Evolutionary conservation across 1,284 basidiomycete genomes (phyloP).

Genomic region (Naganishia cerealis): DNA sequence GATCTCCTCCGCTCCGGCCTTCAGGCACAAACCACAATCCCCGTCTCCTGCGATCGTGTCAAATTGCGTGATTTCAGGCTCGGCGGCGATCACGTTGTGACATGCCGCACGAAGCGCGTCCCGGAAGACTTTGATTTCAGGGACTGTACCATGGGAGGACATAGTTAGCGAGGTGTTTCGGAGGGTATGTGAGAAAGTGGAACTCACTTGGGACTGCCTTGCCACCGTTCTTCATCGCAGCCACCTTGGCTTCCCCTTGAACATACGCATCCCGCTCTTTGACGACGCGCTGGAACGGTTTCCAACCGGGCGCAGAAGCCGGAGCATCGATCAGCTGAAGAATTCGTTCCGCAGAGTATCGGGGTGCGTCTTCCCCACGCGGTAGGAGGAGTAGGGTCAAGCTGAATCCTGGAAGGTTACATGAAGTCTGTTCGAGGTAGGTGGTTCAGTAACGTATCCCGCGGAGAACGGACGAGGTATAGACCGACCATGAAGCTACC

Average conservation of each 20-base stretch:
- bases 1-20: constrained; percentile 62
- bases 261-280: constrained; percentile 22
- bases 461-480: not conserved
- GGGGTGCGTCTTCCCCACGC: constrained; percentile 49
- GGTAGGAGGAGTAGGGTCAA: constrained; percentile 82
- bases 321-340: constrained; percentile 75
- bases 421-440: constrained; percentile 64
- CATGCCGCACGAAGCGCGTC: constrained; percentile 66
- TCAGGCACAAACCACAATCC: constrained; percentile 78
- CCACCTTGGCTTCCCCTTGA: constrained; percentile 31
- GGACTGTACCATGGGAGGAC: constrained; percentile 6
- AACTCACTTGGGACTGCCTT: constrained; percentile 45
- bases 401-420: constrained; percentile 94
- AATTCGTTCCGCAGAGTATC: constrained; percentile 58
- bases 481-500: constrained; percentile 77
- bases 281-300: constrained; percentile 52
- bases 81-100: constrained; percentile 69
- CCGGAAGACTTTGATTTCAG: constrained; percentile 57
- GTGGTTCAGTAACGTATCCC: not conserved
- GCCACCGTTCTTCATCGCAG: constrained; percentile 38
- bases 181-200: not conserved
- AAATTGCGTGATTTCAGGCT: constrained; percentile 83
- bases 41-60: constrained; percentile 67
- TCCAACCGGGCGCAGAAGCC: constrained; percentile 78
- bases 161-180: not conserved